Evolutionary conservation across 257 asterid species (phyloP).

Genomic region (Striga asiatica): DNA sequence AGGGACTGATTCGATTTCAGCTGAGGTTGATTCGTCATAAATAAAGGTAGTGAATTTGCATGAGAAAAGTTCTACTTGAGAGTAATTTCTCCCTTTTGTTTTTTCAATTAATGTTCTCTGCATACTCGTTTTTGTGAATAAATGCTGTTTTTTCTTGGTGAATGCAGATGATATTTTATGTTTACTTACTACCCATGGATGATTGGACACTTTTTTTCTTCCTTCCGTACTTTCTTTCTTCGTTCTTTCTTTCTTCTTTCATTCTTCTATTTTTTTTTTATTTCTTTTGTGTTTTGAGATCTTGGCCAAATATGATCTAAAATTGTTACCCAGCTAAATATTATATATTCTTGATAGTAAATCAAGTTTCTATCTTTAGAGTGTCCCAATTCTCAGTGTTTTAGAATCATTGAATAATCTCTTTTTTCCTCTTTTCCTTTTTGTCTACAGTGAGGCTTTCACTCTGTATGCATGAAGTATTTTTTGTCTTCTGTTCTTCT

Average conservation of each 20-base stretch:
- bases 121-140: neutral
- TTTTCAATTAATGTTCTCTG: constrained; percentile 1
- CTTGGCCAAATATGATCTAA: neutral
- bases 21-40: constrained; percentile 13
- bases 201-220: neutral
- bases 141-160: neutral
- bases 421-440: neutral
- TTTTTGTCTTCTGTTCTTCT: neutral
- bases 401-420: neutral
- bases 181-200: neutral
- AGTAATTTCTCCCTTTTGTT: neutral
- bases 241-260: too few relatives aligned
- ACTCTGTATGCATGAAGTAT: neutral
- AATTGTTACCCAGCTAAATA: neutral
- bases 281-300: neutral
- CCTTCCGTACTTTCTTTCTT: too few relatives aligned
- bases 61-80: constrained; percentile 8
- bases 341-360: neutral
- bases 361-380: neutral
- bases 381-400: neutral
- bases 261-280: too few relatives aligned
- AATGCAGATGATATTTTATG: too few relatives aligned
- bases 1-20: constrained; percentile 6
- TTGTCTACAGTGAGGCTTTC: neutral
- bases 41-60: too few relatives aligned